Percentiles rank a stretch among this genome's conserved stretches.
These are phyloP conservation scores for Pseudocercospora ulei DNA, from an alignment of 2,329 filamentous ascomycete genomes.

Conservation along the genomic window DNA sequence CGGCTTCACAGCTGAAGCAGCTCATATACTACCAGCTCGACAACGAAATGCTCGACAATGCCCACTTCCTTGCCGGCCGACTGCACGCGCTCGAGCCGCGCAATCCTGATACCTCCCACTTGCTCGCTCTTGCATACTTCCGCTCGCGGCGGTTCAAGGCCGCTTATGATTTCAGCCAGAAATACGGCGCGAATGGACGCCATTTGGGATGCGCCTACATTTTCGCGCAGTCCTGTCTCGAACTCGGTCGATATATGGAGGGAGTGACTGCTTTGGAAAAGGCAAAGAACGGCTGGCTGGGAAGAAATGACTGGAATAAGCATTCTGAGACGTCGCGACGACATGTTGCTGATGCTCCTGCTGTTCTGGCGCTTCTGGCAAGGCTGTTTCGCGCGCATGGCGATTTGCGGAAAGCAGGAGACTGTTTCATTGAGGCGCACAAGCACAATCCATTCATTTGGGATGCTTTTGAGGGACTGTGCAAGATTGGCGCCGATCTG, in stretches of 20 bases:
- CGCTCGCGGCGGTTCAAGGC: constrained; percentile 73
- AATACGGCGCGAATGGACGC: constrained; percentile 56
- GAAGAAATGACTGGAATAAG: constrained; percentile 63
- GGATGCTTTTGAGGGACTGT: constrained; percentile 86
- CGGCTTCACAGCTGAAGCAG: constrained; percentile 53
- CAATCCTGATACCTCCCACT: constrained; percentile 68
- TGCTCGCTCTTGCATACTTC: constrained; percentile 75
- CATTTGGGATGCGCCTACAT: constrained; percentile 85
- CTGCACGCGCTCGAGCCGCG: constrained; percentile 74
- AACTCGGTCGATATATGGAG: constrained; percentile 66
- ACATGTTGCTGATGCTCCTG: constrained; percentile 69
- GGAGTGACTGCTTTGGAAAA: constrained; percentile 79
- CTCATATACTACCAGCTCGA: constrained; percentile 69
- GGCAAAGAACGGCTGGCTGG: constrained; percentile 63
- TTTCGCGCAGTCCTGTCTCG: constrained; percentile 79
- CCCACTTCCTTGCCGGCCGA: constrained; percentile 84
- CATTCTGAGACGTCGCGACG: constrained; percentile 68
- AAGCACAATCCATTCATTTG: constrained; percentile 94
- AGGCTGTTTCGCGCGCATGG: constrained; percentile 76
- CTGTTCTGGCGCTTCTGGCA: constrained; percentile 71
- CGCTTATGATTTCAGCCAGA: constrained; percentile 72
- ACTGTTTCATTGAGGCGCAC: constrained; percentile 78
- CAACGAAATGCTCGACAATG: constrained; percentile 79
- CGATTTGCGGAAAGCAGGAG: constrained; percentile 70
- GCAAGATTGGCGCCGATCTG: constrained; percentile 70